Conservation (phyloP, 768 basidiomycete species). For the Trametes maxima region DNA sequence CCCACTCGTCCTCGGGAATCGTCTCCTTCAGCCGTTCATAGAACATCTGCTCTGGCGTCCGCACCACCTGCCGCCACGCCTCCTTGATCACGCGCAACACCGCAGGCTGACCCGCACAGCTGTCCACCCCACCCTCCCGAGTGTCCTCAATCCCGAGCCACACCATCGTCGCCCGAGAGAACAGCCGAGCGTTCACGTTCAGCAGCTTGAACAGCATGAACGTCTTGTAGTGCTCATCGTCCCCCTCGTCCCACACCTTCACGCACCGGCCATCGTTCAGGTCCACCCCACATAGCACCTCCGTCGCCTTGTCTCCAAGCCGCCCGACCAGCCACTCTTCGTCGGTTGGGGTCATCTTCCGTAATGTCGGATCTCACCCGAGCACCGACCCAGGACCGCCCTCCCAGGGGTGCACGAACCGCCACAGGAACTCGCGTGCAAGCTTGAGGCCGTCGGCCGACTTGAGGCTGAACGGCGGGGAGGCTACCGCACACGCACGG, state of each 20-base stretch:
- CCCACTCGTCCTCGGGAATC: neutral
- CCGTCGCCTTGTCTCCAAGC: neutral
- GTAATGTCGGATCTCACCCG: conserved; percentile 9
- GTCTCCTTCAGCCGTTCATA: conserved; percentile 1
- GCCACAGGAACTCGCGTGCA: conserved; percentile 17
- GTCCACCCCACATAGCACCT: neutral
- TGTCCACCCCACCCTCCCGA: neutral
- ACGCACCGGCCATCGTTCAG: conserved; percentile 3
- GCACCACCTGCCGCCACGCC: conserved; percentile 14
- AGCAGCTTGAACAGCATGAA: conserved; percentile 7
- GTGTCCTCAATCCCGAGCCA: conserved; percentile 15
- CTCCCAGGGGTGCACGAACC: conserved; percentile 13
- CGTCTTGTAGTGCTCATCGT: neutral
- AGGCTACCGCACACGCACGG: conserved; percentile 13
- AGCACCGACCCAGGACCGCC: neutral
- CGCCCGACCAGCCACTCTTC: neutral
- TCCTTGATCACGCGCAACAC: conserved; percentile 16
- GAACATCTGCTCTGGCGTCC: conserved; percentile 4
- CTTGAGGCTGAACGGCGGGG: conserved; percentile 1
- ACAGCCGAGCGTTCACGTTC: conserved; percentile 13
- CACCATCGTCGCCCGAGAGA: conserved; percentile 20
- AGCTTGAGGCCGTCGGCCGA: neutral
- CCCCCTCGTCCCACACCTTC: neutral
- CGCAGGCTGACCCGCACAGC: neutral
- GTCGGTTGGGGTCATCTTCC: neutral